Evolutionary conservation across 768 basidiomycete species (phyloP).

Genomic region (Nidularia pulvinata): DNA sequence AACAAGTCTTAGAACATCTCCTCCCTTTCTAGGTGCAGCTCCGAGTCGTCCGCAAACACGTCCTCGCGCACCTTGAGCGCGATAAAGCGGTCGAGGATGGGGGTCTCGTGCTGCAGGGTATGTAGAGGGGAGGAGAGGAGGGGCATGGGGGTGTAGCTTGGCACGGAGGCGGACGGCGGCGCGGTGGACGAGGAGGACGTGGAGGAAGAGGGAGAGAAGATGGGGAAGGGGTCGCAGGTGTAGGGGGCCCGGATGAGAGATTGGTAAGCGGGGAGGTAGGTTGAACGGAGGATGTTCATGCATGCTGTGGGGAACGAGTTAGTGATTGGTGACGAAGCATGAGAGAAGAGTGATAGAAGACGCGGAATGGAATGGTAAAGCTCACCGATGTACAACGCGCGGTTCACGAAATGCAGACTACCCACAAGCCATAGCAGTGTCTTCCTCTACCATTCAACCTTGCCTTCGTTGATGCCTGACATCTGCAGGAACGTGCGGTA

Average conservation of each 20-base stretch:
- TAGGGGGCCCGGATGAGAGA: conserved; percentile 67
- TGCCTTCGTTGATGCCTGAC: conserved; percentile 30
- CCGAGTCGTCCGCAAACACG: conserved; percentile 71
- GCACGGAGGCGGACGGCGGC: conserved; percentile 15
- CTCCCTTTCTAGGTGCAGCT: conserved; percentile 73
- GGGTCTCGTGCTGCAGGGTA: conserved; percentile 72
- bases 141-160: conserved; percentile 10
- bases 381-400: conserved; percentile 67
- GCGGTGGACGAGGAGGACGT: not conserved
- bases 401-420: conserved; percentile 63
- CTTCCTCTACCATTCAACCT: conserved; percentile 56
- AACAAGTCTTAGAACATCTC: conserved; percentile 82
- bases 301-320: conserved; percentile 53
- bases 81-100: conserved; percentile 77
- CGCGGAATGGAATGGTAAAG: too few relatives aligned
- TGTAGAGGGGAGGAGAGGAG: conserved; percentile 25
- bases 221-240: conserved; percentile 78
- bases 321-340: too few relatives aligned
- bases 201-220: too few relatives aligned
- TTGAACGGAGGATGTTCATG: conserved; percentile 81
- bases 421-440: conserved; percentile 72
- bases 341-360: too few relatives aligned
- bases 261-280: conserved; percentile 68
- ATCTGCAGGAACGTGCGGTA: conserved; percentile 60
- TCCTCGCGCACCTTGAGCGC: conserved; percentile 81